A percentile compares a stretch with the other conserved stretches of the same genome.
These are phyloP conservation scores for Metschnikowia rubicola DNA, from an alignment of 805 yeast genomes.

Conservation along the genomic window DNA sequence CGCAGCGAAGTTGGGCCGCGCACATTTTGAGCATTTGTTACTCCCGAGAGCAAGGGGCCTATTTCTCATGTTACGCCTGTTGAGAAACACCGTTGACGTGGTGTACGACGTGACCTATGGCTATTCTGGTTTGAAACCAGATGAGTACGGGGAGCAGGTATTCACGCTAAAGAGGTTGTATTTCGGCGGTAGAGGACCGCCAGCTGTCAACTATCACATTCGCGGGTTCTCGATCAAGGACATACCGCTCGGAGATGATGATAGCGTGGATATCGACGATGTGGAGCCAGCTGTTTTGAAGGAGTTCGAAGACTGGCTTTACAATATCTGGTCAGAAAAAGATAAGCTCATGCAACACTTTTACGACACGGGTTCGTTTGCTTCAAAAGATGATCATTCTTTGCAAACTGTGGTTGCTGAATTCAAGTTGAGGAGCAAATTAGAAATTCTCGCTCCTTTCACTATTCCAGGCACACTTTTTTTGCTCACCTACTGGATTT, in stretches of 20 bases:
- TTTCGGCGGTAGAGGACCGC: conserved; percentile 70
- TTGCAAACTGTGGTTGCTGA: conserved; percentile 15
- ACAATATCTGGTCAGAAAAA: conserved; percentile 69
- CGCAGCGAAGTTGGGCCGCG: conserved; percentile 49
- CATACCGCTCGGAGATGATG: conserved; percentile 53
- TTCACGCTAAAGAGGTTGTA: conserved; percentile 65
- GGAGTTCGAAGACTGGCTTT: conserved; percentile 73
- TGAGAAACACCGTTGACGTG: conserved; percentile 49
- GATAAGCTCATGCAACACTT: conserved; percentile 67
- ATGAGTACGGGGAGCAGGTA: conserved; percentile 72
- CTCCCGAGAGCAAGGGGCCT: conserved; percentile 86
- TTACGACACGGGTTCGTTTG: conserved; percentile 53
- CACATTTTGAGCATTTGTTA: conserved; percentile 58
- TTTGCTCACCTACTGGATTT: conserved; percentile 3
- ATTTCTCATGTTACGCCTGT: conserved; percentile 56
- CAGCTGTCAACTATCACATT: conserved; percentile 59
- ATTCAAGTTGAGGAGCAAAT: conserved; percentile 11
- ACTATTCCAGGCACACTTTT: conserved; percentile 6
- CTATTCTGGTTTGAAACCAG: conserved; percentile 63
- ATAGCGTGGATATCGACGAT: conserved; percentile 42
- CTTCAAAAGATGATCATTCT: conserved; percentile 27
- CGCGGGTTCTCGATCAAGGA: conserved; percentile 54
- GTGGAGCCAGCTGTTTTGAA: conserved; percentile 39
- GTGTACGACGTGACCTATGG: conserved; percentile 84
- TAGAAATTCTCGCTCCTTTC: conserved; percentile 12